Evolutionary conservation across 2,329 filamentous ascomycete genomes (phyloP).

Genomic region (Alternaria consortialis): DNA sequence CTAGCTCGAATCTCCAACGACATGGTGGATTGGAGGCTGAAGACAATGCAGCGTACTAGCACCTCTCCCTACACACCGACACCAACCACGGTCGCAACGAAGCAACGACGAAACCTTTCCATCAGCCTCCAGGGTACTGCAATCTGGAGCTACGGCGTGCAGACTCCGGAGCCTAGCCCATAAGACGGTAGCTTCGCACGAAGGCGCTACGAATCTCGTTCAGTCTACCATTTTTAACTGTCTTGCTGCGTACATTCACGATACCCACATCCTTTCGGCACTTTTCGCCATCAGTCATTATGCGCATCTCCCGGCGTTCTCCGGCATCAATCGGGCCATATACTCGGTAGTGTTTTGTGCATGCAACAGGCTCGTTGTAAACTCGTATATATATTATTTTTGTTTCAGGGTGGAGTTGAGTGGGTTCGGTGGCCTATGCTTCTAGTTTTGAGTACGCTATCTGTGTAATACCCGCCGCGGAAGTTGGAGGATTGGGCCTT

Average conservation of each 20-base stretch:
- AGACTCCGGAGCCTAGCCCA: conserved; percentile 53
- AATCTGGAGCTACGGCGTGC: conserved; percentile 45
- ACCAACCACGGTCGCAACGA: conserved; percentile 5
- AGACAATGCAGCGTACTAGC: conserved; percentile 41
- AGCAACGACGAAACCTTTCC: conserved; percentile 34
- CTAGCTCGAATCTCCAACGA: conserved; percentile 47
- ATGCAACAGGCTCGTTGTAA: conserved; percentile 10
- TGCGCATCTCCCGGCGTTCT: conserved; percentile 16
- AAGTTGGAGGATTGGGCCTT: background rate
- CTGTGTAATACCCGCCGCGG: conserved; percentile 21
- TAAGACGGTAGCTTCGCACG: conserved; percentile 21
- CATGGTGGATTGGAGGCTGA: conserved; percentile 42
- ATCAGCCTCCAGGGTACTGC: conserved; percentile 40
- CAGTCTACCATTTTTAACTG: conserved; percentile 8
- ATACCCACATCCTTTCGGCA: conserved; percentile 28
- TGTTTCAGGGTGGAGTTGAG: conserved; percentile 2
- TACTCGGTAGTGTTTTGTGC: background rate
- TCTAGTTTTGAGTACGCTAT: conserved; percentile 12
- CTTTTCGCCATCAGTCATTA: conserved; percentile 7
- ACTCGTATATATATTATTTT: background rate
- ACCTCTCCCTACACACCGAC: conserved; percentile 5
- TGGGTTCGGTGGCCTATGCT: conserved; percentile 3
- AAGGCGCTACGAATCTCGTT: conserved; percentile 13
- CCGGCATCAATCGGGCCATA: conserved; percentile 1
- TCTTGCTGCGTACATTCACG: conserved; percentile 20